phyloP scores from a whole-genome alignment of 2,329 filamentous ascomycete species.

The Didymosphaeria variabile region DNA sequence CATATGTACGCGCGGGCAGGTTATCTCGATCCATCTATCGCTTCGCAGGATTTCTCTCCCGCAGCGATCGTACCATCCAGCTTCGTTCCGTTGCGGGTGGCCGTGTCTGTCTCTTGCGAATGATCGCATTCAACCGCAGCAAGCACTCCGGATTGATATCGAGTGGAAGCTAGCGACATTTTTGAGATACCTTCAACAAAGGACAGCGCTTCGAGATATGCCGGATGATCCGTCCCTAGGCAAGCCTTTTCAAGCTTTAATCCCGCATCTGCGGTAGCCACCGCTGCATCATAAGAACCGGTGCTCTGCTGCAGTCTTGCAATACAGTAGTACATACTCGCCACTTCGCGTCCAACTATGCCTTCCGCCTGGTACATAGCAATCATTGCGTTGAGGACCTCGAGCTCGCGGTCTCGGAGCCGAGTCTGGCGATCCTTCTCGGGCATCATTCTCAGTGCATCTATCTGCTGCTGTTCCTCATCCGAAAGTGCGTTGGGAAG shows the following conservation, averaged over 20 bases:
- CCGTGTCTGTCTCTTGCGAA: no score
- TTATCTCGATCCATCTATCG: no score
- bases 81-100: no score
- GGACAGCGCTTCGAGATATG: not conserved
- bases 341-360: conserved; percentile 10
- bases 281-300: not conserved
- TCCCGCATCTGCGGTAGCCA: not conserved
- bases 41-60: no score
- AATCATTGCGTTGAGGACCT: not conserved
- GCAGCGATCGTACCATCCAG: no score
- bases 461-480: not conserved
- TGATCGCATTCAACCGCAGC: not conserved
- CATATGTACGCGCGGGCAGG: no score
- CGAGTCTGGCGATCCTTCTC: not conserved
- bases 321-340: conserved; percentile 8
- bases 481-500: not conserved
- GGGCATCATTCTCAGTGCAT: not conserved
- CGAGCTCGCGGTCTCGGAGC: not conserved
- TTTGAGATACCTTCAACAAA: not conserved
- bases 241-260: conserved; percentile 5
- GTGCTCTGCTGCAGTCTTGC: not conserved
- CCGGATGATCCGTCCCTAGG: conserved; percentile 9
- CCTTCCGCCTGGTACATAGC: conserved; percentile 3
- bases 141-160: not conserved
- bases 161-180: not conserved